Evolutionary conservation across 129 eudicot genomes (phyloP), one percentile per base, ranked within the genome.

Genomic region (Chrysanthemum lavandulifolium): DNA sequence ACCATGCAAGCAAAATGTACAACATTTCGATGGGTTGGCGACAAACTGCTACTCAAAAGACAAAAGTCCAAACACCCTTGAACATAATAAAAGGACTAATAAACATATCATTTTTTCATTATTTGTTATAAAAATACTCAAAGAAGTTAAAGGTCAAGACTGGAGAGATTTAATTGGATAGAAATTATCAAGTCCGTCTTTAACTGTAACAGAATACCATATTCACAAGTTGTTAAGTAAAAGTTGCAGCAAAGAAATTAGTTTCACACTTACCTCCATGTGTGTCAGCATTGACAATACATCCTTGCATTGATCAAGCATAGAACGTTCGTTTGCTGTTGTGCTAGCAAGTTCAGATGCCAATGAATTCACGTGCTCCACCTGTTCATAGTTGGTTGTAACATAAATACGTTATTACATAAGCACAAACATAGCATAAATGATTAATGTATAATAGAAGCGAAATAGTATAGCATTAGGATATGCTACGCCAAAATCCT

Each of bases 321-420:
- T 66, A 74, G 68, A 75, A 56, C 79, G 84, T 79, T 89, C 98
- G 6, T 80, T 67, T 68, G 83, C 63, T 21, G 87, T 77, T 57
- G 83, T 27, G 60, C 78, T 84, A 16, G 91, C 88, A 66, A 92
- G 90, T 79, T 87, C 96, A 61, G 88, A 81, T 61, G 83, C 87
- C 82, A 89, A 72, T 27, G 78, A 73, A 54, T 82, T 87, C 74
- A 82, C 82, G 72, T 84, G 79, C 78, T 92, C 96, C 25, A 85
- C 95, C 98, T 92, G 82, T 71, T 48, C 13, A 72, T 12, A 33
- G 27, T 59, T 8, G 6, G 14, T 59, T 59, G 16, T 6, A 10
- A 5, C 10, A 58, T 48, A 36, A 70, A 23, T 11, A 36, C 45
- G 10, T 10, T 50, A 51, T 53, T 10, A 14, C 13, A 13, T 48